phyloP scores from a whole-genome alignment of 805 yeast genomes.

The Ogataea saltuana region DNA sequence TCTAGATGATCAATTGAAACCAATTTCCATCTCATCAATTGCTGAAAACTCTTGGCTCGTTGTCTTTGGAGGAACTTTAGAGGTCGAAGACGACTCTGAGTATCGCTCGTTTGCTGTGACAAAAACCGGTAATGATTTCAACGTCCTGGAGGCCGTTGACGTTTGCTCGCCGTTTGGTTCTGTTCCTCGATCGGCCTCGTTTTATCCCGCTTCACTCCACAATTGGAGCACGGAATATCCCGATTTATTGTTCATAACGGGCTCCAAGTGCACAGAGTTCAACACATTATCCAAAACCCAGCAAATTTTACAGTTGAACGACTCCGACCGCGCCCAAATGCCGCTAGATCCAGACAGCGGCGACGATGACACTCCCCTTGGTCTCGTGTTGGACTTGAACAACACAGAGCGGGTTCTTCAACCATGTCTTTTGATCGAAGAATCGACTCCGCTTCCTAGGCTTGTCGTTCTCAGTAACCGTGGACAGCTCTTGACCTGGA shows the following conservation, averaged over 20 bases:
- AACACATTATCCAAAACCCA: slow-evolving; percentile 42
- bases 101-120: slow-evolving; percentile 16
- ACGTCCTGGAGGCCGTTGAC: slow-evolving; percentile 33
- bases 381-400: slow-evolving; percentile 62
- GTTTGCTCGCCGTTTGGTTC: slow-evolving; percentile 49
- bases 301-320: slow-evolving; percentile 56
- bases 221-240: slow-evolving; percentile 42
- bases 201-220: slow-evolving; percentile 43
- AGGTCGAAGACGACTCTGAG: slow-evolving; percentile 17
- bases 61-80: slow-evolving; percentile 17
- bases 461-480: slow-evolving; percentile 61
- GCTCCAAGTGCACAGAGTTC: slow-evolving; percentile 67
- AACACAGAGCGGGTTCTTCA: slow-evolving; percentile 44
- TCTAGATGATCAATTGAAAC: slow-evolving; percentile 11
- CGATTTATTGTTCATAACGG: slow-evolving; percentile 48
- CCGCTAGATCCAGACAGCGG: slow-evolving; percentile 68
- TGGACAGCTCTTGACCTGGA: slow-evolving; percentile 65
- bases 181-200: slow-evolving; percentile 45
- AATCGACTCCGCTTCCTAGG: slow-evolving; percentile 63
- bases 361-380: slow-evolving; percentile 71
- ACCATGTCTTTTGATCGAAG: slow-evolving; percentile 61
- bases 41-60: slow-evolving; percentile 14
- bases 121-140: not conserved
- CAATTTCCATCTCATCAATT: slow-evolving; percentile 11
- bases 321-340: slow-evolving; percentile 68